Base-by-base conservation (phyloP, 257 asterid genomes). In the Penstemon eatonii region DNA sequence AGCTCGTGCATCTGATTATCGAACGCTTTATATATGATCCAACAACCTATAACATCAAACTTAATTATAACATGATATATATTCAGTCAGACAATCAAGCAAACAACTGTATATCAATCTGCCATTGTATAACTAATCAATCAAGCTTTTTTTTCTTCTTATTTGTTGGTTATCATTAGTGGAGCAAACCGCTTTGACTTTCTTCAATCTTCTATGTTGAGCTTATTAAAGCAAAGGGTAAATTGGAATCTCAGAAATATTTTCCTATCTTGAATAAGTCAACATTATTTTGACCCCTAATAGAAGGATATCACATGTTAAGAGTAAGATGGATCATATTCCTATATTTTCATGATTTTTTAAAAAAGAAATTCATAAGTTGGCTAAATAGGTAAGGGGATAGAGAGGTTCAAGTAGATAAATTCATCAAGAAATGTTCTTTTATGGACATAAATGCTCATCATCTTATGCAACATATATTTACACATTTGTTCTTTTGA, bases 21-120 rank as follows among this genome's bases (percentile, higher is more conserved):
- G 39, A 62, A 68, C 38, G 71, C 78, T 80, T 90, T 87, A 74
- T 86, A 93, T 50, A 84, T 76, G 73, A 93, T 85, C 97, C 96
- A 93, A 70, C 98, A 90, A 66, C 98, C 98, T 93, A 74, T 45
- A 76, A 60, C 41, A 76, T 54, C 79, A 78, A 66, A 74, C 53
- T 41, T 40, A 40, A 53, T 25, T 55, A 75, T 73, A 36, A 72
- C 55, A 66, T 60, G 44, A 60, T 53, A 42, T 15, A 65, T 53
- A 13, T 18, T 5, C 56, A 25, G 60, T 46, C 19, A 72, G 61
- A 41, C 46, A 53, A 62, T 47, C 65, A 69, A 42, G 75, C 42
- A 52, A 49, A 46, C 51, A 50, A 57, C 56, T 8, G 9, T 19
- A 44, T 19, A 47, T 9, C 42, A 47, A 72, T 66, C 66, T 10